Evolutionary conservation across 192 early-diverging fungal genomes (phyloP), one percentile per base, ranked within the genome.

Genomic region (Coemansia brasiliensis): DNA sequence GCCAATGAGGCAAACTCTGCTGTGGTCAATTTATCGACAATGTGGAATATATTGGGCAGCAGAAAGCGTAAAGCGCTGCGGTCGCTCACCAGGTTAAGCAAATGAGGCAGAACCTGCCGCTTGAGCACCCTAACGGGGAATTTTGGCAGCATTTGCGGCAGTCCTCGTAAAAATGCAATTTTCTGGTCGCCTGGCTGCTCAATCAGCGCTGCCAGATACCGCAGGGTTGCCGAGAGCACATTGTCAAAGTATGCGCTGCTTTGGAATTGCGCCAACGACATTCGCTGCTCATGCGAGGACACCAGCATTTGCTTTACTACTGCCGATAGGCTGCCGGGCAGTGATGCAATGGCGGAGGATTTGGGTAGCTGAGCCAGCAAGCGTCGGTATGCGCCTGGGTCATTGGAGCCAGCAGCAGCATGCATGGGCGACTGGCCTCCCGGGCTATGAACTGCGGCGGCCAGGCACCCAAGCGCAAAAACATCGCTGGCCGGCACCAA

Each of bases 151-250:
- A 92, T 83, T 9, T 84, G 76, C 6, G 81, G 71, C 39, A 94
- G 72, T 0, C 87, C 88, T 60, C 88, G 87, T 83, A 94, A 82
- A 48, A 94, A 94, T 22, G 85, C 84, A 7, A 83, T 69, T 55
- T 94, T 92, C 44, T 91, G 85, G 26, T 90, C 89, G 41, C 74
- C 65, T 0, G 88, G 79, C 67, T 93, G 92, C 57, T 90, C 90
- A 1, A 88, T 85, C 59, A 94, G 83, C 13, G 77, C 72, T 54
- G 93, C 92, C 60, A 94, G 80, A 53, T 87, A 93, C 41, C 83
- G 81, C 61, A 94, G 84, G 0, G 91, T 88, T 1, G 87, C 88
- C 3, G 93, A 84, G 2, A 91, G 70, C 12, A 91, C 72, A 45
- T 88, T 88, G 79, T 91, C 87, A 75, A 94, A 94, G 55, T 87